Evolutionary conservation across 805 yeast species (phyloP), one percentile per base, ranked within the genome.

Genomic region (Suhomyces vadensis): DNA sequence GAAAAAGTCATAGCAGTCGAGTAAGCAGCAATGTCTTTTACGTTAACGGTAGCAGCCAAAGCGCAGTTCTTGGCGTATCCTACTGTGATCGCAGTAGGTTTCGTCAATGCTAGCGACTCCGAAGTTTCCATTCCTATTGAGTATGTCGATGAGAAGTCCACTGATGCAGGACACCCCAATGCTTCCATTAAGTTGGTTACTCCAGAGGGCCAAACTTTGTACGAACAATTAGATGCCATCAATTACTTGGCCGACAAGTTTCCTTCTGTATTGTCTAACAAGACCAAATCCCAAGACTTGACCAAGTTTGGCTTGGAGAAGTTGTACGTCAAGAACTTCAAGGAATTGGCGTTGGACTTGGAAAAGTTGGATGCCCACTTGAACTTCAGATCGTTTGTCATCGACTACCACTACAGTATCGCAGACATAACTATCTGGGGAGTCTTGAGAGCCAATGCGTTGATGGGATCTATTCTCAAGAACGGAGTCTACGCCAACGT

Each of bases 361-460:
- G 96, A 87, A 65, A 77, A 78, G 59, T 75, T 92, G 56, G 97
- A 92, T 56, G 68, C 83, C 37, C 91, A 85, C 65, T 77, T 92
- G 66, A 88, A 88, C 76, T 81, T 87, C 75, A 81, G 96, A 61
- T 79, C 97, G 6, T 91, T 79, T 62, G 63, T 89, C 43, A 67
- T 78, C 43, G 96, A 94, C 31, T 76, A 82, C 67, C 53, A 71
- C n/a, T 70, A 77, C 50, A 72, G 95, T 10, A 65, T 82, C 35
- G 94, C 95, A 42, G 99, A 92, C 67, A 74, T 89, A 49, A 87
- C 92, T 11, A 75, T 86, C 16, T 92, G 97, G 97, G 97, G 97
- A 66, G 87, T 85, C 39, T 74, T 92, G 55, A 82, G 97, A 71
- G 87, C 96, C 50, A 92, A 94, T 65, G 89, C 95, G 43, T 84